phyloP scores from a whole-genome alignment of 225 moss, liverwort and hornwort genomes.

The Bryum argenteum region DNA sequence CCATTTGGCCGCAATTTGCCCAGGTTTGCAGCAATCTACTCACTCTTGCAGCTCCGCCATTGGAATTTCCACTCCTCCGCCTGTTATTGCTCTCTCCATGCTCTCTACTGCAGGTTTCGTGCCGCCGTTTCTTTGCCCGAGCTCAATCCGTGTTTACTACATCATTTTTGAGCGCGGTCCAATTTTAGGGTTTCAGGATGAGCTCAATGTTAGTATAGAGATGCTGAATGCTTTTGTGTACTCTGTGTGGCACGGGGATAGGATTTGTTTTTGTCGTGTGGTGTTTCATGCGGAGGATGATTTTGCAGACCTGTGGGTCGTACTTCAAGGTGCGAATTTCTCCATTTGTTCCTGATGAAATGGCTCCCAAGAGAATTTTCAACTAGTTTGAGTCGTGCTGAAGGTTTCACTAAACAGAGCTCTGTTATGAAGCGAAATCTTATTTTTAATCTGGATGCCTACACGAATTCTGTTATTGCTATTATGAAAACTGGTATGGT shows the following conservation, averaged over 20 bases:
- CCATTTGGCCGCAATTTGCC: not conserved
- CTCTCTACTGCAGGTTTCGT: not conserved
- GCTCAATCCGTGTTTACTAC: not conserved
- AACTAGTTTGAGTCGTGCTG: not conserved
- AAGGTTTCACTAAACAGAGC: no score
- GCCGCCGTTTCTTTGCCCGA: conserved; percentile 1
- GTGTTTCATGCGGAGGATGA: conserved; percentile 37
- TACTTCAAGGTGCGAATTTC: conserved; percentile 24
- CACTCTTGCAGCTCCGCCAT: not conserved
- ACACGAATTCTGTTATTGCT: not conserved
- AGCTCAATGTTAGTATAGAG: not conserved
- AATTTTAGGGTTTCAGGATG: conserved; percentile 23
- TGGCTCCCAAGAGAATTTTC: not conserved
- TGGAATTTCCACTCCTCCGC: not conserved
- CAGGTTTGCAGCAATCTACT: not conserved
- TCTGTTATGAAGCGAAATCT: no score
- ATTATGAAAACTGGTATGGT: not conserved
- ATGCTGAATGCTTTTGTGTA: conserved; percentile 21
- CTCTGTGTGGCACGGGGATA: conserved; percentile 18
- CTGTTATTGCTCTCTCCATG: not conserved
- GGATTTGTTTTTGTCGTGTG: conserved; percentile 16
- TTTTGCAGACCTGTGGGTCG: conserved; percentile 38
- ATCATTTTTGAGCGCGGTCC: not conserved
- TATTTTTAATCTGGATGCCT: conserved; percentile 5
- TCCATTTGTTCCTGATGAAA: not conserved